These are phyloP conservation scores for Lenzites betulinus DNA, from an alignment of 768 basidiomycete species.

Conservation along the genomic window DNA sequence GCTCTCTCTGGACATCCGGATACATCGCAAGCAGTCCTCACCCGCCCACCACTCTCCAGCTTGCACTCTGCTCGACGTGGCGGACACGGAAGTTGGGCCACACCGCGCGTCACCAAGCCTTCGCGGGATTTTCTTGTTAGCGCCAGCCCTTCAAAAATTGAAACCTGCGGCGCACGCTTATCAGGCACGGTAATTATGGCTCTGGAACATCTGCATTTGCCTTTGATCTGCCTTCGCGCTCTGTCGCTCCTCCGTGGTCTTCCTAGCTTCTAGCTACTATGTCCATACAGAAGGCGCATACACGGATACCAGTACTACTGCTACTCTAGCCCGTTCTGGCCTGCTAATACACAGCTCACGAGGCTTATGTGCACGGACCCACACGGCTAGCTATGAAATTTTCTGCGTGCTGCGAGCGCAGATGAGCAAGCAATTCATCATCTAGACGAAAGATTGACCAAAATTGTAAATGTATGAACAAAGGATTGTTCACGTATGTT, in stretches of 20 bases:
- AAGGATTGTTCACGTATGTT: too few relatives aligned
- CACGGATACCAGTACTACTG: neutral
- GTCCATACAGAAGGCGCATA: neutral
- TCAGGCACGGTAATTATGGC: slow-evolving; percentile 18
- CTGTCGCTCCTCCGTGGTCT: neutral
- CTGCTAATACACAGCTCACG: neutral
- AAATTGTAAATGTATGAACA: too few relatives aligned
- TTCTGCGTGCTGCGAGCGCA: too few relatives aligned
- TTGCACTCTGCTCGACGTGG: too few relatives aligned
- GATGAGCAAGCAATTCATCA: too few relatives aligned
- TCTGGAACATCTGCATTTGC: neutral
- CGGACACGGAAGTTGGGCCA: too few relatives aligned
- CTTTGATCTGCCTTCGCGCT: neutral
- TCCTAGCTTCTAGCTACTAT: slow-evolving; percentile 1
- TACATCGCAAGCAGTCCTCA: neutral
- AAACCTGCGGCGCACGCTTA: slow-evolving; percentile 8
- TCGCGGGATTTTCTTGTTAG: slow-evolving; percentile 1
- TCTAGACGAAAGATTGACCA: too few relatives aligned
- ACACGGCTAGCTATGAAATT: too few relatives aligned
- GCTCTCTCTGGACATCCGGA: neutral
- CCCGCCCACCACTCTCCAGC: too few relatives aligned
- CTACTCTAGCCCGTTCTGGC: neutral
- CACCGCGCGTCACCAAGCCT: too few relatives aligned
- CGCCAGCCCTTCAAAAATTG: neutral
- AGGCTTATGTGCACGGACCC: too few relatives aligned